Conservation (phyloP, 1,139 yeast genomes). For the Insectozyma bohioensis region DNA sequence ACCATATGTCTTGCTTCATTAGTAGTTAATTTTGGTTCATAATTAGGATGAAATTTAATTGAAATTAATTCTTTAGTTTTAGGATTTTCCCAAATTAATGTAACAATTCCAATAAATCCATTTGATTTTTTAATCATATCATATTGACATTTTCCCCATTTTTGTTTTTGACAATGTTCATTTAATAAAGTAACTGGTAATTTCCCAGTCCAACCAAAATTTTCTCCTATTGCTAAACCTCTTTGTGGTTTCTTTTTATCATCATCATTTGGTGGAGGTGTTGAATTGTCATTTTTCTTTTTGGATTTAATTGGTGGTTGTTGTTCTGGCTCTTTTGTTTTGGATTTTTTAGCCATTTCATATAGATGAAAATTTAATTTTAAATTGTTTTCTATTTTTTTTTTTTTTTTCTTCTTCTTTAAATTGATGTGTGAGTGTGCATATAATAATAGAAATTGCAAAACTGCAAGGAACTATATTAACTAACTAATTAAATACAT, state of each 20-base stretch:
- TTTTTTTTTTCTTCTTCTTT: too few relatives aligned
- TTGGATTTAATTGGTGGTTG: slow-evolving; percentile 5
- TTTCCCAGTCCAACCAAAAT: slow-evolving; percentile 87
- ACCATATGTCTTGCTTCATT: slow-evolving; percentile 88
- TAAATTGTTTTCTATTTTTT: too few relatives aligned
- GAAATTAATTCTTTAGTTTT: slow-evolving; percentile 68
- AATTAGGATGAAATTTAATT: slow-evolving; percentile 64
- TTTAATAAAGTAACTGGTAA: slow-evolving; percentile 83
- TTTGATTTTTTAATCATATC: slow-evolving; percentile 56
- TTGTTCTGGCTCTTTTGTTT: slow-evolving; percentile 9
- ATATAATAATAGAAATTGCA: too few relatives aligned
- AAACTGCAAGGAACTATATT: too few relatives aligned
- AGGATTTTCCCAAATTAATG: slow-evolving; percentile 73
- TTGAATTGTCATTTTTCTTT: slow-evolving; percentile 7
- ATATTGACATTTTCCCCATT: slow-evolving; percentile 85
- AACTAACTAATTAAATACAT: too few relatives aligned
- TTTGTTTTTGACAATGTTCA: slow-evolving; percentile 84
- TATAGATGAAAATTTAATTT: too few relatives aligned
- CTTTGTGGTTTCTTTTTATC: slow-evolving; percentile 36
- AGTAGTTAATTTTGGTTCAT: slow-evolving; percentile 72
- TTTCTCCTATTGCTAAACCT: slow-evolving; percentile 47
- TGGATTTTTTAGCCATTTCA: slow-evolving; percentile 14
- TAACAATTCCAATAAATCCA: slow-evolving; percentile 62
- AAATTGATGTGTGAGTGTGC: neutral
- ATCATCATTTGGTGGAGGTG: slow-evolving; percentile 8